These are phyloP conservation scores for Zygosaccharomyces sapae DNA, from an alignment of 1,139 yeast genomes.

Conservation along the genomic window DNA sequence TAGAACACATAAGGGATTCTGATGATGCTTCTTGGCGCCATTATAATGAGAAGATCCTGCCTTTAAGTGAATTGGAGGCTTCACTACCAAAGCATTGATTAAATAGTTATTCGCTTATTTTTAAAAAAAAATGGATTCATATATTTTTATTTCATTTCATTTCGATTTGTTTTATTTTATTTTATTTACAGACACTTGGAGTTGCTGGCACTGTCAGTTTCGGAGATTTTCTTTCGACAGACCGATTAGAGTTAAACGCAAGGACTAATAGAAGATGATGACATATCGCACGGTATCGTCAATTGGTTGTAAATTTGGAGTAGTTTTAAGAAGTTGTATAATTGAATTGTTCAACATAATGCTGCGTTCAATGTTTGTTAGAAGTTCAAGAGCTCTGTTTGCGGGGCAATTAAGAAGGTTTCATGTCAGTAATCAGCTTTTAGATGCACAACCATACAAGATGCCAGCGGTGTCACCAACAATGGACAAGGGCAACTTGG, in stretches of 20 bases:
- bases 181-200: not conserved
- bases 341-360: conserved; percentile 2
- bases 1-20: conserved; percentile 40
- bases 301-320: too few relatives aligned
- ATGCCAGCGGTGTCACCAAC: conserved; percentile 99
- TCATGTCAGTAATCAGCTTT: conserved; percentile 21
- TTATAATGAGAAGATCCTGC: conserved; percentile 34
- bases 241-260: not conserved
- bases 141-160: too few relatives aligned
- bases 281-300: too few relatives aligned
- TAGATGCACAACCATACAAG: conserved; percentile 55
- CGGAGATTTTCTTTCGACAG: conserved; percentile 9
- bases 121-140: too few relatives aligned
- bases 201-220: not conserved
- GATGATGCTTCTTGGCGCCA: conserved; percentile 34
- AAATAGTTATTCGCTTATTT: not conserved
- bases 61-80: conserved; percentile 35
- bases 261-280: not conserved
- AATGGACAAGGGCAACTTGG: conserved; percentile 96
- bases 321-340: not conserved
- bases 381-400: conserved; percentile 7
- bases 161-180: not conserved
- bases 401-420: conserved; percentile 19
- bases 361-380: conserved; percentile 12
- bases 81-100: conserved; percentile 10